Conservation (phyloP, 495 filamentous ascomycete genomes). For the Clohesyomyces aquaticus region DNA sequence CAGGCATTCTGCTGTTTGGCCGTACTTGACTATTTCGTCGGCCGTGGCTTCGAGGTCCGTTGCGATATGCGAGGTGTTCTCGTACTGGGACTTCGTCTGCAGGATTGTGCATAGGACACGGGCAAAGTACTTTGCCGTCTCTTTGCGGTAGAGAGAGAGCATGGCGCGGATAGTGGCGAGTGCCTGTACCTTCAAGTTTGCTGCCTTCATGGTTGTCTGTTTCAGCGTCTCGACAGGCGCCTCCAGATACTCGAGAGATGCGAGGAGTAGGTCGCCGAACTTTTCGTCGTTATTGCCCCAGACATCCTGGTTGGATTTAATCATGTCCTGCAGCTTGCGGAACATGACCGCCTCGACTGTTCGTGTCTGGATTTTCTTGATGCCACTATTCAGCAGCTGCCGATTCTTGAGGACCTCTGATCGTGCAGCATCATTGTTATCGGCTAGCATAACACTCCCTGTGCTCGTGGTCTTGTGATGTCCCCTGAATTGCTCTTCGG, state of each 20-base stretch:
- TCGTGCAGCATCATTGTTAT: conserved; percentile 40
- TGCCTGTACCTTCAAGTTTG: conserved; percentile 82
- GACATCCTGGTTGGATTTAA: conserved; percentile 67
- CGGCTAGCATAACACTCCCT: conserved; percentile 31
- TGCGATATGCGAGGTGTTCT: conserved; percentile 59
- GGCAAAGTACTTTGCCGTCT: conserved; percentile 67
- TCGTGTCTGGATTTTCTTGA: conserved; percentile 69
- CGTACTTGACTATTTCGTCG: conserved; percentile 56
- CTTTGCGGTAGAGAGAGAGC: conserved; percentile 65
- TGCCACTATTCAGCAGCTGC: conserved; percentile 73
- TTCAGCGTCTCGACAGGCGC: conserved; percentile 40
- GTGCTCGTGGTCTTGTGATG: conserved; percentile 40
- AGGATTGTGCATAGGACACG: conserved; percentile 70
- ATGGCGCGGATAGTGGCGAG: conserved; percentile 79
- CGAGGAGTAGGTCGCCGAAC: conserved; percentile 74
- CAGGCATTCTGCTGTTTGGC: conserved; percentile 54
- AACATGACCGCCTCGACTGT: conserved; percentile 86
- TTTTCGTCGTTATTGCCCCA: conserved; percentile 56
- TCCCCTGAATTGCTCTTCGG: conserved; percentile 15
- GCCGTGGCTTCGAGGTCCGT: conserved; percentile 62
- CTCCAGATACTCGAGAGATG: conserved; percentile 77
- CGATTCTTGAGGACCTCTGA: conserved; percentile 50
- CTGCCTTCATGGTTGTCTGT: conserved; percentile 57
- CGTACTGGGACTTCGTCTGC: conserved; percentile 61
- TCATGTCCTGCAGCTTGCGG: conserved; percentile 80